Conservation (phyloP, 139 green algal genomes). For the Picochlorum sp. region DNA sequence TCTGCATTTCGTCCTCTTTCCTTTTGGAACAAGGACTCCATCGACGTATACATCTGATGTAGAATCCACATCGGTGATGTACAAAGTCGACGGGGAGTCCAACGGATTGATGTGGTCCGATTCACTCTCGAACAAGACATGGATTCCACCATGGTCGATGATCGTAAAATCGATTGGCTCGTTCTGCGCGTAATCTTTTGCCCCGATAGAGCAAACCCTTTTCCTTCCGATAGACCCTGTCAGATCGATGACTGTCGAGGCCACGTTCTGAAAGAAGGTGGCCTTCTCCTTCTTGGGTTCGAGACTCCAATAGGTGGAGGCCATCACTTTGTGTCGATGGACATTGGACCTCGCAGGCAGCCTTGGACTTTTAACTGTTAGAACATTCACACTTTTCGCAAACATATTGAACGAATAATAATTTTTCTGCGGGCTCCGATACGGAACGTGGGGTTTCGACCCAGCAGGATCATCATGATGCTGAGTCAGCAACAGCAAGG, state of each 20-base stretch:
- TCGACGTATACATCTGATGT: slow-evolving; percentile 1
- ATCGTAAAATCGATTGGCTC: slow-evolving; percentile 20
- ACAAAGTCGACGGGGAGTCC: slow-evolving; percentile 23
- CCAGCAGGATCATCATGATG: not conserved
- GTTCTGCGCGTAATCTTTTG: slow-evolving; percentile 1
- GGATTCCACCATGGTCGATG: slow-evolving; percentile 23
- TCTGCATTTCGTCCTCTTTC: slow-evolving; percentile 9
- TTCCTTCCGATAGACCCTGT: not conserved
- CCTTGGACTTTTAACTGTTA: not conserved
- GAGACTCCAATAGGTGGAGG: not conserved
- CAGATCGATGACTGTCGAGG: not conserved
- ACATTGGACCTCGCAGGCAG: not conserved
- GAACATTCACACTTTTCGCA: no score
- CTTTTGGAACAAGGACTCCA: slow-evolving; percentile 15
- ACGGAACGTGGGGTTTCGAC: no score
- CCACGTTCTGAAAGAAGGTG: not conserved
- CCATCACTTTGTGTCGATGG: not conserved
- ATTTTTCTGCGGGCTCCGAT: no score
- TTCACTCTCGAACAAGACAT: slow-evolving; percentile 30
- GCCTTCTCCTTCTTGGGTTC: not conserved
- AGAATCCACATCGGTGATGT: slow-evolving; percentile 18
- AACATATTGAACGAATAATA: no score
- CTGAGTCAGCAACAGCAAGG: not conserved
- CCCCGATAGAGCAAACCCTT: slow-evolving; percentile 14
- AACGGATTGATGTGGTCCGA: slow-evolving; percentile 7